Conservation (phyloP, 1,284 basidiomycete species). For the Ustilago loliicola region DNA sequence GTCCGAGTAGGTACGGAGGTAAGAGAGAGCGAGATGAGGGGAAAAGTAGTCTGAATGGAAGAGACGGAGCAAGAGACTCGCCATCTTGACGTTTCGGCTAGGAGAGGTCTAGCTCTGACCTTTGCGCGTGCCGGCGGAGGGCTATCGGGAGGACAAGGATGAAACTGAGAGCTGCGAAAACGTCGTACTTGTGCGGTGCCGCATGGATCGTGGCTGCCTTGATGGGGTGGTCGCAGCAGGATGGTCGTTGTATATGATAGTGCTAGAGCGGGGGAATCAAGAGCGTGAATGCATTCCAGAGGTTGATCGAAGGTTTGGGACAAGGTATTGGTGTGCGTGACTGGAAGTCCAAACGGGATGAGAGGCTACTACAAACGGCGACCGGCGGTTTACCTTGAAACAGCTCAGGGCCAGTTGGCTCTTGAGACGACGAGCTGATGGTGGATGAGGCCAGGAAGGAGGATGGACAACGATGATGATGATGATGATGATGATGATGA, state of each 20-base stretch:
- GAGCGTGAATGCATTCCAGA: background rate
- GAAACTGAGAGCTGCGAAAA: background rate
- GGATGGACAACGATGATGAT: no score
- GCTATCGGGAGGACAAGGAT: background rate
- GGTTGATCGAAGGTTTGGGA: background rate
- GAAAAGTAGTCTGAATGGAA: conserved; percentile 70
- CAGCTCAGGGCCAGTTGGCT: background rate
- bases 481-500: background rate
- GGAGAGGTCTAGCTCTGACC: background rate
- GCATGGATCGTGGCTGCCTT: background rate
- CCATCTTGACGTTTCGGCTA: conserved; percentile 44
- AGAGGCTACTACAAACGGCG: no score
- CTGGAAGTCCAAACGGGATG: no score
- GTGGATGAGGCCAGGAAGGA: background rate
- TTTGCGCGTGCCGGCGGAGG: background rate
- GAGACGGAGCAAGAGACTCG: conserved; percentile 66
- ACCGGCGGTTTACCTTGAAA: background rate
- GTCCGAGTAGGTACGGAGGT: conserved; percentile 67
- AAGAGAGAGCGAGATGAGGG: conserved; percentile 68
- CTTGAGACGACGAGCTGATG: background rate
- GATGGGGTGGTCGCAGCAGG: background rate
- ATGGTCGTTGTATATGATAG: background rate
- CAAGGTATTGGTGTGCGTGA: background rate
- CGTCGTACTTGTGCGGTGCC: background rate
- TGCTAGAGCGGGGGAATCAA: background rate